These are phyloP conservation scores for Rasamsonia emersonii DNA, from an alignment of 2,329 filamentous ascomycete species.

Conservation along the genomic window DNA sequence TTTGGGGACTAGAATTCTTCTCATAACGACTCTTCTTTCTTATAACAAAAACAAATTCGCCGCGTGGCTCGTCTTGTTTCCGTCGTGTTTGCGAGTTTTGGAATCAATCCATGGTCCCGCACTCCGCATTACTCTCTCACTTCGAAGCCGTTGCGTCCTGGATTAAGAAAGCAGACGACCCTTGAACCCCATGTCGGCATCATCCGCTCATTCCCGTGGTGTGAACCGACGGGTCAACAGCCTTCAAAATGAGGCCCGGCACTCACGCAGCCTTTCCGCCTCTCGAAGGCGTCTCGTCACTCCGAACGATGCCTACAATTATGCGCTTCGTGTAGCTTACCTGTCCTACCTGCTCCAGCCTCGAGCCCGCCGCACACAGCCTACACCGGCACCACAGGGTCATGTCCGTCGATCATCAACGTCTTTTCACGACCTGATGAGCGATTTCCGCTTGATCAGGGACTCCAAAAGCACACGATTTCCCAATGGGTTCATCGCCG, in stretches of 20 bases:
- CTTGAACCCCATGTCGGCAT: conserved; percentile 35
- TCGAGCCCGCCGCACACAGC: conserved; percentile 80
- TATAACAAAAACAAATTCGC: too few relatives aligned
- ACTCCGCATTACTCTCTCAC: too few relatives aligned
- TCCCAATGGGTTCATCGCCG: conserved; percentile 61
- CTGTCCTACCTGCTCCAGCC: conserved; percentile 90
- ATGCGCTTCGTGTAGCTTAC: conserved; percentile 82
- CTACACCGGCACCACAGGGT: conserved; percentile 58
- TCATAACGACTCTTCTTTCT: too few relatives aligned
- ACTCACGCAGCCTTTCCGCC: conserved; percentile 35
- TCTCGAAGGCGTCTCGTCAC: conserved; percentile 35
- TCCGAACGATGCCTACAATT: conserved; percentile 78
- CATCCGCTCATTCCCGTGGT: conserved; percentile 37
- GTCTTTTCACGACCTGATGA: conserved; percentile 72
- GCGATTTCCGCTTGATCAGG: conserved; percentile 66
- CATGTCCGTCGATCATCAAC: conserved; percentile 61
- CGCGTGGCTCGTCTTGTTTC: too few relatives aligned
- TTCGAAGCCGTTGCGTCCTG: conserved; percentile 15
- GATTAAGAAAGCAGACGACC: conserved; percentile 15
- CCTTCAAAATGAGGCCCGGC: conserved; percentile 34
- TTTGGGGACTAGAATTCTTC: too few relatives aligned
- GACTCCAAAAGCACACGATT: conserved; percentile 63
- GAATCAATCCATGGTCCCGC: too few relatives aligned
- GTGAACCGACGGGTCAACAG: conserved; percentile 40
- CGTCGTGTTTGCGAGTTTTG: too few relatives aligned